These are phyloP conservation scores for Suhomyces faveliae DNA, from an alignment of 805 yeast species.

Conservation along the genomic window DNA sequence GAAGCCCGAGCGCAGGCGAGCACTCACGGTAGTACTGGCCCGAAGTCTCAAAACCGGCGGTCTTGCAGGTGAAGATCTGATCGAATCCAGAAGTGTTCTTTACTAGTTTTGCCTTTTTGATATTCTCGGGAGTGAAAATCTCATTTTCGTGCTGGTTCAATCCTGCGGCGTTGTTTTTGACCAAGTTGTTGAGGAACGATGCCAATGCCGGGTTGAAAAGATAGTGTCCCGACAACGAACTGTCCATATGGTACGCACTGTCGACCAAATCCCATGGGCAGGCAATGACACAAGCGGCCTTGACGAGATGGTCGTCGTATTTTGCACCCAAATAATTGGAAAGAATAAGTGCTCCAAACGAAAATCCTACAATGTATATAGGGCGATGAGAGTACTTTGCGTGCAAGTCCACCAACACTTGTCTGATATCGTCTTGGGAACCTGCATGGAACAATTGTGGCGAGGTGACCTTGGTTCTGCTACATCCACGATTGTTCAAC, in stretches of 20 bases:
- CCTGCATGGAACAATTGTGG: conserved; percentile 69
- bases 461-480: conserved; percentile 63
- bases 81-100: conserved; percentile 58
- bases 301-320: conserved; percentile 30
- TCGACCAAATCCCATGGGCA: conserved; percentile 75
- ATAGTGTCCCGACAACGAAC: conserved; percentile 33
- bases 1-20: conserved; percentile 54
- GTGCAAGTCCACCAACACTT: conserved; percentile 51
- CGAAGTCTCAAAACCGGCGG: conserved; percentile 64
- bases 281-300: conserved; percentile 54
- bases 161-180: conserved; percentile 35
- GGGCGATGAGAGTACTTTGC: conserved; percentile 56
- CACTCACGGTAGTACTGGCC: conserved; percentile 64
- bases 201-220: conserved; percentile 35
- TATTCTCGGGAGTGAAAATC: conserved; percentile 23
- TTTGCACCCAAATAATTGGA: conserved; percentile 65
- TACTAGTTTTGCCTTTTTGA: conserved; percentile 16
- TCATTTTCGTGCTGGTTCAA: conserved; percentile 29
- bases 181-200: conserved; percentile 29
- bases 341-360: conserved; percentile 74
- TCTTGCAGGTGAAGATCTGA: conserved; percentile 57
- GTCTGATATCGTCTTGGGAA: conserved; percentile 69
- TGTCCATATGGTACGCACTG: conserved; percentile 45
- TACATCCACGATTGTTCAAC: conserved; percentile 75
- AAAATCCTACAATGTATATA: conserved; percentile 70